Evolutionary conservation across 148 eudicot genomes (phyloP).

Genomic region (Simmondsia chinensis): DNA sequence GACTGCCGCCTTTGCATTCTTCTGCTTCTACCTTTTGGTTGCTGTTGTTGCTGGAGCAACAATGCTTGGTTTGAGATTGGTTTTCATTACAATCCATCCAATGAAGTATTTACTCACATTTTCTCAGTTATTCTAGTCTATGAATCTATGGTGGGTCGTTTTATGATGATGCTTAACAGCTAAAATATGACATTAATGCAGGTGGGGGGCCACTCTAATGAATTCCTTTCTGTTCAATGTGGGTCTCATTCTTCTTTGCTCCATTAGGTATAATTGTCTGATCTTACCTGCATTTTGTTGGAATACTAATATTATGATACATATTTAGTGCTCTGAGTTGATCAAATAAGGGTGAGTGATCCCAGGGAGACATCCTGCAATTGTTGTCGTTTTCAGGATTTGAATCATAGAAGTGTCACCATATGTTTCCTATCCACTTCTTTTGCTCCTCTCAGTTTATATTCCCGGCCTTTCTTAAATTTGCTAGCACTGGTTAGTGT

Average conservation of each 20-base stretch:
- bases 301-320: no score
- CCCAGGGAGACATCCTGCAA: no score
- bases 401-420: no score
- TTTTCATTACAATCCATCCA: slow-evolving; percentile 94
- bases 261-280: slow-evolving; percentile 59
- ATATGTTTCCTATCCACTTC: no score
- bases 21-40: slow-evolving; percentile 95
- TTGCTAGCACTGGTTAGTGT: no score
- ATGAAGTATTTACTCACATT: slow-evolving; percentile 61
- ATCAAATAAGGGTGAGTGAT: no score
- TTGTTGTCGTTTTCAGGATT: no score
- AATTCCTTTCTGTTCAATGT: slow-evolving; percentile 95
- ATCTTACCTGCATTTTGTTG: not conserved
- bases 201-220: slow-evolving; percentile 99
- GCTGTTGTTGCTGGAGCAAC: slow-evolving; percentile 94
- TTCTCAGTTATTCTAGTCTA: not conserved
- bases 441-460: no score
- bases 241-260: slow-evolving; percentile 95
- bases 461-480: no score
- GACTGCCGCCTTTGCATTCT: slow-evolving; percentile 94
- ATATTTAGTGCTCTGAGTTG: no score
- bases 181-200: slow-evolving; percentile 21
- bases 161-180: slow-evolving; percentile 3
- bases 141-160: not conserved
- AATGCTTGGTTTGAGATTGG: slow-evolving; percentile 91